Percentiles rank a stretch among this genome's conserved stretches.
phyloP scores from a whole-genome alignment of 1,284 basidiomycete species.

The Rhodotorula mucilaginosa region DNA sequence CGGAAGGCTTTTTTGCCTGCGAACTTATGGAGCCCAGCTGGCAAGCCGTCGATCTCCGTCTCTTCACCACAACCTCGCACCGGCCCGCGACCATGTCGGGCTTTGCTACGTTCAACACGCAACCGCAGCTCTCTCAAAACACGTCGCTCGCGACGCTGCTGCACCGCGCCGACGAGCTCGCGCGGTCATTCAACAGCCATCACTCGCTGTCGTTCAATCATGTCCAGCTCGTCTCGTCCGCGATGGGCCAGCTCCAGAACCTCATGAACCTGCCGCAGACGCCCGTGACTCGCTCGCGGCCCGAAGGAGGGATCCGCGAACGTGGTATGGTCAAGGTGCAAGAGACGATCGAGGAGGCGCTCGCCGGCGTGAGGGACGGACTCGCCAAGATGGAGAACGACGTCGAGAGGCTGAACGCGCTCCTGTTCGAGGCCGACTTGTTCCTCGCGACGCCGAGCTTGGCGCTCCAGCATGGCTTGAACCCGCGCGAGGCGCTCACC shows the following conservation, averaged over 20 bases:
- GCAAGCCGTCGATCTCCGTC: neutral
- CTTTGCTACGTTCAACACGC: constrained; percentile 2
- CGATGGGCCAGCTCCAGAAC: constrained; percentile 34
- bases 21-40: no score
- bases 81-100: neutral
- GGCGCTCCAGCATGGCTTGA: constrained; percentile 35
- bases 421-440: constrained; percentile 37
- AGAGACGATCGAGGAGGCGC: constrained; percentile 35
- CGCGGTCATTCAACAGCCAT: constrained; percentile 32
- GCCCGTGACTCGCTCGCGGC: constrained; percentile 27
- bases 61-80: neutral
- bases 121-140: constrained; percentile 7
- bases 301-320: constrained; percentile 37
- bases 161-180: constrained; percentile 35
- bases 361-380: constrained; percentile 28
- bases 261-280: constrained; percentile 28
- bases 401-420: constrained; percentile 33
- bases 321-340: constrained; percentile 39
- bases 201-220: constrained; percentile 30
- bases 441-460: constrained; percentile 30
- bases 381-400: constrained; percentile 35
- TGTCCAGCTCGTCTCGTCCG: constrained; percentile 25
- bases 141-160: constrained; percentile 26
- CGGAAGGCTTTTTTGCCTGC: no score
- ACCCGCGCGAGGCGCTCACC: constrained; percentile 34